phyloP scores from a whole-genome alignment of 2,329 filamentous ascomycete species.

The Pestalotiopsis fici region DNA sequence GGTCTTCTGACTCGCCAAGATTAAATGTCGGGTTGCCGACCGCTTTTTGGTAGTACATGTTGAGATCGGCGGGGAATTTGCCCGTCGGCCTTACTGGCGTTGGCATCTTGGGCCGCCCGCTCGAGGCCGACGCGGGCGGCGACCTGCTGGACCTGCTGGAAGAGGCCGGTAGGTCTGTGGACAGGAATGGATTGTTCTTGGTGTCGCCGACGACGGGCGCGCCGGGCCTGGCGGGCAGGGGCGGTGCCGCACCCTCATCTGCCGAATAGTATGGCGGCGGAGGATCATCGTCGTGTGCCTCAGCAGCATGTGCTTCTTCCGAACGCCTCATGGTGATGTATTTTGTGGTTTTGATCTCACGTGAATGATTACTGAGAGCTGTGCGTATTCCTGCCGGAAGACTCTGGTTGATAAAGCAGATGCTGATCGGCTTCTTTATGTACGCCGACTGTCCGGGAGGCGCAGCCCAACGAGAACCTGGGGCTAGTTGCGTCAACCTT shows the following conservation, averaged over 20 bases:
- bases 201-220: not conserved
- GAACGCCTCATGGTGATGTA: conserved; percentile 6
- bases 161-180: not conserved
- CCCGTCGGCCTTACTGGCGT: not conserved
- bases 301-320: conserved; percentile 7
- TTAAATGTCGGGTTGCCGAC: conserved; percentile 15
- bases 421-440: not conserved
- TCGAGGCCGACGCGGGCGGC: not conserved
- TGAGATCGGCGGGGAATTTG: conserved; percentile 31
- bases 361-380: not conserved
- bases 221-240: not conserved
- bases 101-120: not conserved
- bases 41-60: conserved; percentile 27
- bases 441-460: not conserved
- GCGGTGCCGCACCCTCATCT: not conserved
- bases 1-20: conserved; percentile 31
- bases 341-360: not conserved
- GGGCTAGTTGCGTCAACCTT: not conserved
- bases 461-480: not conserved
- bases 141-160: not conserved
- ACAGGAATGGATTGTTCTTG: conserved; percentile 8
- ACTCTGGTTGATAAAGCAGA: not conserved
- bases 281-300: conserved; percentile 9
- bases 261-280: conserved; percentile 9
- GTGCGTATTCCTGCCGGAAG: not conserved